Evolutionary conservation across 2,329 filamentous ascomycete species (phyloP).

Genomic region (Colletotrichum orbiculare): DNA sequence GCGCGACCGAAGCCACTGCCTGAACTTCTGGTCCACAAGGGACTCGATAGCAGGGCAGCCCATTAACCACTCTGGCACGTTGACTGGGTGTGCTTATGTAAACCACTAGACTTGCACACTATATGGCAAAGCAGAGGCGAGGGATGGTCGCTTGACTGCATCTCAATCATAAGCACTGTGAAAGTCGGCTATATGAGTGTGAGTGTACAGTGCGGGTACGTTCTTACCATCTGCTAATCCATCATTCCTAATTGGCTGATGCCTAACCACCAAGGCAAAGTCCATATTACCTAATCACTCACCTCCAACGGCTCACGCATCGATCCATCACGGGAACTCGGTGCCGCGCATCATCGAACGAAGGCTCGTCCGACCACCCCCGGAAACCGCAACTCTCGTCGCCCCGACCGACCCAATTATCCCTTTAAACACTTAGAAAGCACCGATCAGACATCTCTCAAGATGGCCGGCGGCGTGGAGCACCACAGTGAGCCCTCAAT

Average conservation of each 20-base stretch:
- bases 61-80: conserved; percentile 38
- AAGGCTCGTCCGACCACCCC: neutral
- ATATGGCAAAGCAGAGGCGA: too few relatives aligned
- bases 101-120: fast-evolving
- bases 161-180: neutral
- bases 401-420: conserved; percentile 6
- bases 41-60: conserved; percentile 33
- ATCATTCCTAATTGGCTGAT: neutral
- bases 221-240: neutral
- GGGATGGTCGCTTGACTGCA: too few relatives aligned
- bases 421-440: neutral
- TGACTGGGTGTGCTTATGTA: conserved; percentile 31
- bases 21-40: neutral
- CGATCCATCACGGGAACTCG: conserved; percentile 12
- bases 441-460: conserved; percentile 17
- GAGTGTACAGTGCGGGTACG: neutral
- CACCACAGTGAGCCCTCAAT: conserved; percentile 37
- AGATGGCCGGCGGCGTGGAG: conserved; percentile 38
- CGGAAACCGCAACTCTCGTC: conserved; percentile 12
- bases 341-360: conserved; percentile 14
- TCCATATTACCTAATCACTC: conserved; percentile 19
- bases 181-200: too few relatives aligned
- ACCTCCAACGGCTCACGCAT: conserved; percentile 15
- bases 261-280: conserved; percentile 20
- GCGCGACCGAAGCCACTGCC: conserved; percentile 37